A percentile compares a stretch with the other conserved stretches of the same genome.
phyloP scores from a whole-genome alignment of 2,329 filamentous ascomycete genomes.

The Hypoxylon sp. region DNA sequence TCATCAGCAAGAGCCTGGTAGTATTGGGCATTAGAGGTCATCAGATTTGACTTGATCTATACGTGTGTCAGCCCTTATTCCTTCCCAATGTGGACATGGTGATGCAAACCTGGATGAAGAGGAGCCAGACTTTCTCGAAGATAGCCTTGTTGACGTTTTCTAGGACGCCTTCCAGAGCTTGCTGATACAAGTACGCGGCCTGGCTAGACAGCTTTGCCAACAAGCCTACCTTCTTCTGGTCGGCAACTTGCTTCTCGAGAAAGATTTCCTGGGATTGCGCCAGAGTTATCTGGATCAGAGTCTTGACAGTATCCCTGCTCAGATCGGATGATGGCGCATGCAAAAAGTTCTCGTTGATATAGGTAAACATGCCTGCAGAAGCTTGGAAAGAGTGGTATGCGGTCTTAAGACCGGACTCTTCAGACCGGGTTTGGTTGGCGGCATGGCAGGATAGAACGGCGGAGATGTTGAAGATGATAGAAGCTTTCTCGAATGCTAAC shows the following conservation, averaged over 20 bases:
- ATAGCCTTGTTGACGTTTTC: constrained; percentile 91
- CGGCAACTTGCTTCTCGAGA: constrained; percentile 92
- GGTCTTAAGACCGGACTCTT: constrained; percentile 93
- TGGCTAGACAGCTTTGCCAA: constrained; percentile 94
- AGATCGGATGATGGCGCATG: constrained; percentile 97
- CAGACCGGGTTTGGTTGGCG: constrained; percentile 88
- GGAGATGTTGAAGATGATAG: constrained; percentile 99
- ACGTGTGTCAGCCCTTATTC: constrained; percentile 35
- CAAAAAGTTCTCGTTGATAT: constrained; percentile 99
- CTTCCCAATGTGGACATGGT: neutral
- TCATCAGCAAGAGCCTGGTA: constrained; percentile 93
- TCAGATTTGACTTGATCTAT: constrained; percentile 81
- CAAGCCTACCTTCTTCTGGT: constrained; percentile 91
- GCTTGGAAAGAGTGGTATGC: constrained; percentile 99
- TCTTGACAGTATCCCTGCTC: constrained; percentile 95
- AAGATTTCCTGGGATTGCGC: constrained; percentile 98
- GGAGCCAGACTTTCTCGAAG: constrained; percentile 94
- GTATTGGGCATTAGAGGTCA: constrained; percentile 89
- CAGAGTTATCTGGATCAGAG: constrained; percentile 90
- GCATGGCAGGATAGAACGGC: constrained; percentile 97
- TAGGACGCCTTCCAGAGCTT: constrained; percentile 89
- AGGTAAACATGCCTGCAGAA: constrained; percentile 98
- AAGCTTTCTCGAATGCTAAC: constrained; percentile 96
- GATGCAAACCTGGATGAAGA: constrained; percentile 77
- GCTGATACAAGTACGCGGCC: constrained; percentile 85